Evolutionary conservation across 2,329 filamentous ascomycete genomes (phyloP).

Genomic region (Pseudocercospora fuligena): DNA sequence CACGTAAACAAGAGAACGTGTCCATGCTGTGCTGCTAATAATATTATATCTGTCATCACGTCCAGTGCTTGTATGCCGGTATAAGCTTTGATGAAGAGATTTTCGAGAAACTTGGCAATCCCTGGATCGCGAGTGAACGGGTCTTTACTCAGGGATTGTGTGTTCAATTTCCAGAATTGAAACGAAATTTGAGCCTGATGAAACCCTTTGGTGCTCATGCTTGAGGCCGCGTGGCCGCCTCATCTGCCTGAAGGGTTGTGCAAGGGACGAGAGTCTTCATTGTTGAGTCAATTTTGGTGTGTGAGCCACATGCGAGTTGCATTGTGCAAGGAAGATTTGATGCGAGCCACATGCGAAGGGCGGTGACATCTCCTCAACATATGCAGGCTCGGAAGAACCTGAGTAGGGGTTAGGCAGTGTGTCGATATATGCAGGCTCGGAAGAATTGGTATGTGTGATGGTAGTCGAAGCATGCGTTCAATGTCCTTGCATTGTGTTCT

Average conservation of each 20-base stretch:
- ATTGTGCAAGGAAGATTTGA: too few relatives aligned
- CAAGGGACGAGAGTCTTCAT: too few relatives aligned
- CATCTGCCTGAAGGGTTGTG: not conserved
- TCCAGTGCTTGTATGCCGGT: not conserved
- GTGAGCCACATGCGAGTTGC: too few relatives aligned
- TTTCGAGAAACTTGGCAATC: not conserved
- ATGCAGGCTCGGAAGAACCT: not conserved
- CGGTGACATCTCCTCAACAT: not conserved
- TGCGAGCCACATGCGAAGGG: too few relatives aligned
- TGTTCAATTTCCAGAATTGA: not conserved
- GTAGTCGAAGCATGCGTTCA: not conserved
- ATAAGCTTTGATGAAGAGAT: constrained; percentile 1
- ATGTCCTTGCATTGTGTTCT: not conserved
- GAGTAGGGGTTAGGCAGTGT: not conserved
- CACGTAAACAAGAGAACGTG: not conserved
- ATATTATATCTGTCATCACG: too few relatives aligned
- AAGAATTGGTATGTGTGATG: not conserved
- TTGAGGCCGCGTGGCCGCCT: not conserved
- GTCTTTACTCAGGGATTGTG: not conserved
- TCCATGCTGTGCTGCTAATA: too few relatives aligned
- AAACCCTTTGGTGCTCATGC: not conserved
- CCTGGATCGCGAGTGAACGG: not conserved
- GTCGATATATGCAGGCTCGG: not conserved
- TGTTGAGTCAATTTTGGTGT: too few relatives aligned
- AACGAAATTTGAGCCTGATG: not conserved